Evolutionary conservation across 768 basidiomycete species (phyloP), one percentile per base, ranked within the genome.

Genomic region (Naematelia aurantialba): DNA sequence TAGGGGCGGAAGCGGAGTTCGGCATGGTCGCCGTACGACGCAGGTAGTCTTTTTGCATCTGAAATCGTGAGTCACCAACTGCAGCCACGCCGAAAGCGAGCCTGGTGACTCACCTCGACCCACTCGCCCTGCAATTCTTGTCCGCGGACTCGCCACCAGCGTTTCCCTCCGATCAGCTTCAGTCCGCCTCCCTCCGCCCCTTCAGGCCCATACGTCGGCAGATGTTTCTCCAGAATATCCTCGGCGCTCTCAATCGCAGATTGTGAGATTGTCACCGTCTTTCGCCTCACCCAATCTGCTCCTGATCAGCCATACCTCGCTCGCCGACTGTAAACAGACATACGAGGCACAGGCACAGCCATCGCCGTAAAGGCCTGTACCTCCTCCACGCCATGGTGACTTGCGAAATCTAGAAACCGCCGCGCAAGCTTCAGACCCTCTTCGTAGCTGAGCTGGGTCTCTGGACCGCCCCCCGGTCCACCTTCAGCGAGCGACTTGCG

Each of bases 11-110:
- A 8, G 34, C 34, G 8, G 34, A 39, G 17, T 39, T 39, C 58
- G 62, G 3, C 60, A 56, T 5, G 24, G 48, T 57, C 3, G 65
- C 62, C 17, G 56, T 70, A 24, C 71, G 59, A 26, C 58, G 50
- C 12, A 73, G 26, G 50, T 68, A 74, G 60, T 79, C 77, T 57
- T 77, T 74, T 63, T 76, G 75, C 73, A 79, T 76, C 75, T 75
- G 56, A 17, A 13, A 1, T 19, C 21, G 14, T 61, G 46, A 63
- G 62, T 39, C 54, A 31, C 59, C 26, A 8, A 31, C 26, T 49
- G 3, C 11, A 4, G 17, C 2, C 13, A 47, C 22, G 12, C 3
- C 5, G n/a, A 17, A 21, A 13, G 4, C 5, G 21, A 13, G 34
- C 22, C 1, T 17, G 2, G 14, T 5, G 5, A 25, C 70, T 64